A percentile compares a stretch with the other conserved stretches of the same genome.
Conservation (phyloP, 2,329 filamentous ascomycete genomes). For the Bipolaris cookei region DNA sequence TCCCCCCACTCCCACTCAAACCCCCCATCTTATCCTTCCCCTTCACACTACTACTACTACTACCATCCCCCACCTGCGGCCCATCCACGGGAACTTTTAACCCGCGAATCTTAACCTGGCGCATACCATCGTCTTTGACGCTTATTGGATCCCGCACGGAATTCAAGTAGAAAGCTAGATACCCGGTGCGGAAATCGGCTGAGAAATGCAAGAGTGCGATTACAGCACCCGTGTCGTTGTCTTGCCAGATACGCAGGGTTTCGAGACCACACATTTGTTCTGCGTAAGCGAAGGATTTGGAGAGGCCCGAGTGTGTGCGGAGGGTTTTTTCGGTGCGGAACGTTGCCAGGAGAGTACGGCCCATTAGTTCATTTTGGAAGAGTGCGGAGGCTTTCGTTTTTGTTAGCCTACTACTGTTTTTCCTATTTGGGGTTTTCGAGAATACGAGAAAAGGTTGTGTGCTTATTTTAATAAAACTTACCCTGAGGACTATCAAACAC, state of each 20-base stretch:
- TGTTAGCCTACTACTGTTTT: no score
- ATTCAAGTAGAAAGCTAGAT: constrained; percentile 56
- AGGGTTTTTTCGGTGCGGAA: constrained; percentile 54
- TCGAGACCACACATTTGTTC: constrained; percentile 59
- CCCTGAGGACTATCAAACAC: constrained; percentile 46
- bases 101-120: constrained; percentile 52
- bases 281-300: constrained; percentile 52
- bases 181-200: constrained; percentile 53
- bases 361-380: constrained; percentile 57
- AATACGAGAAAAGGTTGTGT: not conserved
- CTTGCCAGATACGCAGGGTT: constrained; percentile 56
- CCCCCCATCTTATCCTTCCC: constrained; percentile 33
- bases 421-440: no score
- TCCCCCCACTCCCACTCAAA: constrained; percentile 9
- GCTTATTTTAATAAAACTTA: constrained; percentile 13
- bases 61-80: not conserved
- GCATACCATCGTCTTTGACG: constrained; percentile 51
- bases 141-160: constrained; percentile 45
- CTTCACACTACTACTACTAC: constrained; percentile 15
- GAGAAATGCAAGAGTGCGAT: constrained; percentile 55
- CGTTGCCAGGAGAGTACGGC: constrained; percentile 51
- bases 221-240: constrained; percentile 52
- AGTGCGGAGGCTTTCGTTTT: constrained; percentile 38
- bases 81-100: constrained; percentile 45
- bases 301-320: constrained; percentile 53